Evolutionary conservation across 345 rosid species (phyloP).

Genomic region (Leavenworthia alabamica): DNA sequence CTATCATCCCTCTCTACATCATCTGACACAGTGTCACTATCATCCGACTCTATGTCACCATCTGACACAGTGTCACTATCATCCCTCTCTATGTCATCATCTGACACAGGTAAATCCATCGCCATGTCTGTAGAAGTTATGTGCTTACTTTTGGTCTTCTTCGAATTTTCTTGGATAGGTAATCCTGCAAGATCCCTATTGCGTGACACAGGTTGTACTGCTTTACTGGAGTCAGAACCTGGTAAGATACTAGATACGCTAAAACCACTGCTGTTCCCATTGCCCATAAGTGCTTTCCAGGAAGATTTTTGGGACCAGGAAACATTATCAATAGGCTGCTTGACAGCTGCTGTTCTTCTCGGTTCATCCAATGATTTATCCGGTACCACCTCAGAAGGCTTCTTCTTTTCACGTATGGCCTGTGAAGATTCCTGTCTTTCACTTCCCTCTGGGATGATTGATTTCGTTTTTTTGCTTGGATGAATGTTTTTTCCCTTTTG

Average conservation of each 20-base stretch:
- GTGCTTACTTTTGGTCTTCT: constrained; percentile 19
- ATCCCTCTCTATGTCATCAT: constrained; percentile 15
- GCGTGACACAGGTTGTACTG: constrained; percentile 20
- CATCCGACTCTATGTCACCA: background rate
- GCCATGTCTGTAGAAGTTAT: constrained; percentile 23
- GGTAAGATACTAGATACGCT: constrained; percentile 41
- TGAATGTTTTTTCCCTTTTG: constrained; percentile 22
- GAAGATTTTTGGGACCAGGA: constrained; percentile 69
- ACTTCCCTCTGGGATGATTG: constrained; percentile 23
- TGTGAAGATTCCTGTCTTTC: constrained; percentile 28
- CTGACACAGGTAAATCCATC: constrained; percentile 6
- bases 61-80: background rate
- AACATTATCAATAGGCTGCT: constrained; percentile 26
- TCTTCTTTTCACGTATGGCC: constrained; percentile 22
- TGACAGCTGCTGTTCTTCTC: constrained; percentile 21
- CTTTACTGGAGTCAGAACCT: constrained; percentile 21
- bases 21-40: background rate
- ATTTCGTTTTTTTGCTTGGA: constrained; percentile 35
- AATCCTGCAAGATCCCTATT: background rate
- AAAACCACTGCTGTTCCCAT: constrained; percentile 34
- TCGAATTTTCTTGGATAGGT: background rate
- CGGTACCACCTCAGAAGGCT: constrained; percentile 13
- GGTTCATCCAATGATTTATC: constrained; percentile 13
- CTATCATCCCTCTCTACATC: constrained; percentile 5
- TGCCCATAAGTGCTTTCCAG: constrained; percentile 64